These are phyloP conservation scores for Pleurotus citrinopileatus DNA, from an alignment of 768 basidiomycete genomes.

Conservation along the genomic window DNA sequence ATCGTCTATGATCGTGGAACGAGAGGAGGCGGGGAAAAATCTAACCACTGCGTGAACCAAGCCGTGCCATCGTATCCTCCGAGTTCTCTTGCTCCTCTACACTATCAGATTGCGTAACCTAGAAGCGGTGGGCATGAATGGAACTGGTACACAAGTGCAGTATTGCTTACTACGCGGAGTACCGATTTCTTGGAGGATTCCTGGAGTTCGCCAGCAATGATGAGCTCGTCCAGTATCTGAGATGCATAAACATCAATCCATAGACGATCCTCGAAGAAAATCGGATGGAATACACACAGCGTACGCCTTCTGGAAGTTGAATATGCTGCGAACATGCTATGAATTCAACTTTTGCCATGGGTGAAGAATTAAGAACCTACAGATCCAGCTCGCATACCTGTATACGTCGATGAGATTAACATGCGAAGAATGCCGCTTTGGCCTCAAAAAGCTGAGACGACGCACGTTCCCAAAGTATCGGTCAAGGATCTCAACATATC, in stretches of 20 bases:
- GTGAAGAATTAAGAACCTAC: conserved; percentile 34
- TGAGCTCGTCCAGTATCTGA: conserved; percentile 87
- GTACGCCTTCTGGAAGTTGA: conserved; percentile 97
- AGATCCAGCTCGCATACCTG: conserved; percentile 92
- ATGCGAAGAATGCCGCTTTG: conserved; percentile 13
- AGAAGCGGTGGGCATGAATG: not conserved
- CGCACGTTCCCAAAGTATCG: conserved; percentile 88
- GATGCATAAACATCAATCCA: not conserved
- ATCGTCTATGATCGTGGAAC: conserved; percentile 15
- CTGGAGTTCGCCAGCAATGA: conserved; percentile 92
- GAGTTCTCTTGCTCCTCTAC: conserved; percentile 85
- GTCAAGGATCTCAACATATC: conserved; percentile 92
- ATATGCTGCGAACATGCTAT: conserved; percentile 70
- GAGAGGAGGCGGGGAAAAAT: conserved; percentile 16
- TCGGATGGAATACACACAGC: conserved; percentile 45
- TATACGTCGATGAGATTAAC: conserved; percentile 31
- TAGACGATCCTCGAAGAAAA: not conserved
- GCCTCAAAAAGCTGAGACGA: conserved; percentile 13
- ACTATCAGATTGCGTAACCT: conserved; percentile 85
- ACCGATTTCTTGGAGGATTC: conserved; percentile 83
- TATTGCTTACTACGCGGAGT: conserved; percentile 48
- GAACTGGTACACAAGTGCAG: not conserved
- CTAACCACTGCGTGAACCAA: conserved; percentile 75
- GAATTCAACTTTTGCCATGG: not conserved
- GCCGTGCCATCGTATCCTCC: conserved; percentile 76